Conservation (phyloP, 2,329 filamentous ascomycete species). For the Phaeosphaeria sp. region DNA sequence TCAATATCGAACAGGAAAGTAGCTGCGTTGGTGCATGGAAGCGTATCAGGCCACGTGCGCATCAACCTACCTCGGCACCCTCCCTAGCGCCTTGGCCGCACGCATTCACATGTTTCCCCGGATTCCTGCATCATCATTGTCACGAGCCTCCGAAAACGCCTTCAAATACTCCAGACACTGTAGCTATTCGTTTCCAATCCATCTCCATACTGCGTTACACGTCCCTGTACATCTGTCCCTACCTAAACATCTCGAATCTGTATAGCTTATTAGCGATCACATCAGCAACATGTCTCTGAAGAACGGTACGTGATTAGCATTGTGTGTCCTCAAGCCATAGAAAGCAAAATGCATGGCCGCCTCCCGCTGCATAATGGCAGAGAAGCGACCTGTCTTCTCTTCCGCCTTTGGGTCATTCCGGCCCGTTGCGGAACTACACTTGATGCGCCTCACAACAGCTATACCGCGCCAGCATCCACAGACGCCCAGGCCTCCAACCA, state of each 20-base stretch:
- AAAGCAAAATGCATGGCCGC: not conserved
- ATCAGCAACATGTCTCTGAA: slow-evolving; percentile 41
- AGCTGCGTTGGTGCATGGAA: not conserved
- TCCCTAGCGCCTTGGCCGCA: slow-evolving; percentile 15
- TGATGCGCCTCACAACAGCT: not conserved
- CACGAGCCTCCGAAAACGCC: slow-evolving; percentile 26
- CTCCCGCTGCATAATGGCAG: not conserved
- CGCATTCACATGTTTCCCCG: slow-evolving; percentile 32
- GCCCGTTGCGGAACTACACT: not conserved
- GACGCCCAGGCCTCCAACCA: too few species aligned
- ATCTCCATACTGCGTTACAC: slow-evolving; percentile 3
- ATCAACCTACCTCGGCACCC: slow-evolving; percentile 23
- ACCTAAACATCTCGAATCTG: not conserved
- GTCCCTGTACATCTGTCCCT: not conserved
- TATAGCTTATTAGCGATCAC: not conserved
- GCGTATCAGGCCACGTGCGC: slow-evolving; percentile 18
- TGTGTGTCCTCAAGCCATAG: not conserved
- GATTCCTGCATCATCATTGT: slow-evolving; percentile 26
- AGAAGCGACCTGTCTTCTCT: not conserved
- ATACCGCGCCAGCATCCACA: too few species aligned
- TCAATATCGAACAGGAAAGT: not conserved
- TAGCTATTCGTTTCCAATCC: not conserved
- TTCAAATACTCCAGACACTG: slow-evolving; percentile 25
- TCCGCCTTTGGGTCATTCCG: not conserved
- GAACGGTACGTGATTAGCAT: slow-evolving; percentile 28